These are phyloP conservation scores for Aureobasidium sp. DNA, from an alignment of 2,329 filamentous ascomycete genomes.

Conservation along the genomic window DNA sequence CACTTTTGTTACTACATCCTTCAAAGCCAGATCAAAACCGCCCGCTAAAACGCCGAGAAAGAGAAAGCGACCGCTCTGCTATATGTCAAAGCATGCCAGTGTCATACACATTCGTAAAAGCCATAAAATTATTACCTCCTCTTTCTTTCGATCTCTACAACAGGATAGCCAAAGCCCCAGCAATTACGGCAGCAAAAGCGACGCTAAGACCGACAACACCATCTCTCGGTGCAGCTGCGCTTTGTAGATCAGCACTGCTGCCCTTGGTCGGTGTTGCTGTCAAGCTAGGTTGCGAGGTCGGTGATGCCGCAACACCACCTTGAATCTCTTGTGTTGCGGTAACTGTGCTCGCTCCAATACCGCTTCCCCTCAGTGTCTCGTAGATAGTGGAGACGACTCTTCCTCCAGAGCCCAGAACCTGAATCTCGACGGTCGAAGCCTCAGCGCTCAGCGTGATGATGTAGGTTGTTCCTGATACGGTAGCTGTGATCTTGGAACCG, in stretches of 20 bases:
- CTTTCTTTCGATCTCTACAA: neutral
- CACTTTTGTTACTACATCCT: neutral
- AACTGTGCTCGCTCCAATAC: neutral
- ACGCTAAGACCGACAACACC: neutral
- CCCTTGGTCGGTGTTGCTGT: neutral
- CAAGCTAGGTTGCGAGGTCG: neutral
- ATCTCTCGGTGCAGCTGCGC: neutral
- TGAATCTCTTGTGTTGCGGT: neutral
- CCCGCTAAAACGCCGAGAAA: neutral
- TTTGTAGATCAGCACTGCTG: neutral
- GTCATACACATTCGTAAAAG: neutral
- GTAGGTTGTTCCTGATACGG: slow-evolving; percentile 20
- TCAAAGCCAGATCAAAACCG: neutral
- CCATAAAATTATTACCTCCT: neutral
- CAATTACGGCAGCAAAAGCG: neutral
- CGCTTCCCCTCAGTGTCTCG: slow-evolving; percentile 21
- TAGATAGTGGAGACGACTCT: slow-evolving; percentile 22
- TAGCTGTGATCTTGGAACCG: slow-evolving; percentile 21
- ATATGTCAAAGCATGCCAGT: neutral
- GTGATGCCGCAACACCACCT: neutral
- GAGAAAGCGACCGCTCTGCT: neutral
- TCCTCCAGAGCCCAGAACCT: slow-evolving; percentile 23
- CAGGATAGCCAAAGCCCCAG: neutral
- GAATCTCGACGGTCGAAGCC: slow-evolving; percentile 30
- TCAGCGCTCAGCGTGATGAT: slow-evolving; percentile 25